Percentiles rank a stretch among this genome's conserved stretches.
Evolutionary conservation across 176 grass and related monocot species (phyloP).

Genomic region (Eremochloa ophiuroides): DNA sequence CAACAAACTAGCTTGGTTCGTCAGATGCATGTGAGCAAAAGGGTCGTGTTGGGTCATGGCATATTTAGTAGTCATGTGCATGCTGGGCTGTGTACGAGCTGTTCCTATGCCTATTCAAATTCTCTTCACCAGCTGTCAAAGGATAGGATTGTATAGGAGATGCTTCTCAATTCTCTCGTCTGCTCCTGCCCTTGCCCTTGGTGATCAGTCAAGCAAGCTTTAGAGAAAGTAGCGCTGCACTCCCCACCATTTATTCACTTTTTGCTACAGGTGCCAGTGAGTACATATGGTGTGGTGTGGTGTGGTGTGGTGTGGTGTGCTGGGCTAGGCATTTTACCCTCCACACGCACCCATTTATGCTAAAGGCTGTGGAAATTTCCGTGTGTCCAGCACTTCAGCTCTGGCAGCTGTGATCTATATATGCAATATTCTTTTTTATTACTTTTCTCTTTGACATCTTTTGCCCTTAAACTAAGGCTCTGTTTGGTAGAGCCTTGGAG

Average conservation of each 20-base stretch:
- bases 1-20: neutral
- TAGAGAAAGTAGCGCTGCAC: neutral
- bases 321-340: slow-evolving; percentile 33
- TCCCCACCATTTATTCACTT: neutral
- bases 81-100: slow-evolving; percentile 19
- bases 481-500: too few species aligned
- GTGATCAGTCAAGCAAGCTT: neutral
- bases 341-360: slow-evolving; percentile 35
- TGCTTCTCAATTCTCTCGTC: neutral
- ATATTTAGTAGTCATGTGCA: slow-evolving; percentile 38
- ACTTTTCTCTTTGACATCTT: too few species aligned
- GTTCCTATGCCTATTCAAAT: neutral
- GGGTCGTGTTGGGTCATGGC: slow-evolving; percentile 18
- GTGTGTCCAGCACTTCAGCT: neutral
- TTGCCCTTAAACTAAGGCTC: too few species aligned
- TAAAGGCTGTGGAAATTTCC: neutral
- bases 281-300: slow-evolving; percentile 8
- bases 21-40: slow-evolving; percentile 28
- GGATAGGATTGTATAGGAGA: too few species aligned
- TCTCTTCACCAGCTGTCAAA: neutral
- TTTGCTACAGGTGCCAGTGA: slow-evolving; percentile 6
- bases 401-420: too few species aligned
- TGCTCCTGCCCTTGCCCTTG: neutral
- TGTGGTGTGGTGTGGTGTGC: too few species aligned
- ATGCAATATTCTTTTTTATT: too few species aligned